A percentile compares a stretch with the other conserved stretches of the same genome.
Evolutionary conservation across 2,329 filamentous ascomycete genomes (phyloP).

Genomic region (Volutella citrinella): DNA sequence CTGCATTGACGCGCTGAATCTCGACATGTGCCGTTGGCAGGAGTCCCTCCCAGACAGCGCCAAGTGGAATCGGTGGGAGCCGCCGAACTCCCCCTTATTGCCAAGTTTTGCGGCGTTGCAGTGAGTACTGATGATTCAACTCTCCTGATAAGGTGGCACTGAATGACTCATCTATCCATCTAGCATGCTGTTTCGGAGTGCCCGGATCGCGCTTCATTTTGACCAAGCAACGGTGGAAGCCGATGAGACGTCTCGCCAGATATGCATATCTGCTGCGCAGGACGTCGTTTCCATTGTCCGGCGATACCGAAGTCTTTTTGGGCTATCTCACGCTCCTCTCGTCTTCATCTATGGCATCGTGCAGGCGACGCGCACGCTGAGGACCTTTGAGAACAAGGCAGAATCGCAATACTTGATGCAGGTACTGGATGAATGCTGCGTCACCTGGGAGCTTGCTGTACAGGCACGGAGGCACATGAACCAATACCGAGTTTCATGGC

Average conservation of each 20-base stretch:
- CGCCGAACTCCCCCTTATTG: background rate
- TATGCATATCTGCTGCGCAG: constrained; percentile 18
- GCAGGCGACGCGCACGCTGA: constrained; percentile 15
- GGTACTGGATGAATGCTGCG: constrained; percentile 7
- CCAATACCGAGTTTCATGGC: too few species aligned
- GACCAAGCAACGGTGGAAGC: constrained; percentile 10
- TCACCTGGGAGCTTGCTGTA: constrained; percentile 7
- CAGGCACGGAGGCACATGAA: too few species aligned
- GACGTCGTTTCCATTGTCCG: constrained; percentile 19
- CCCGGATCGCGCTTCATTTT: constrained; percentile 22
- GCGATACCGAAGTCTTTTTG: constrained; percentile 19
- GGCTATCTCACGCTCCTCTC: constrained; percentile 17
- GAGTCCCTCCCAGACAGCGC: constrained; percentile 2
- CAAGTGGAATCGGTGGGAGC: constrained; percentile 7
- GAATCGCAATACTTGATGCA: constrained; percentile 9
- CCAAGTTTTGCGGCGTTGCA: constrained; percentile 2
- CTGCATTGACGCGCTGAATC: background rate
- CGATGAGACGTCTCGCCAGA: constrained; percentile 6
- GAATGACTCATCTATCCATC: background rate
- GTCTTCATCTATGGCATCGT: constrained; percentile 23
- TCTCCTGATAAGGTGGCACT: constrained; percentile 1
- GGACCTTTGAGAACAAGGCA: background rate
- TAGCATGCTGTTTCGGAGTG: constrained; percentile 20
- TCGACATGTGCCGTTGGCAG: constrained; percentile 3
- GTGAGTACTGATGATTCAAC: background rate